Base-by-base conservation (phyloP, 306 rosid species). In the peach (Prunus persica) region DNA sequence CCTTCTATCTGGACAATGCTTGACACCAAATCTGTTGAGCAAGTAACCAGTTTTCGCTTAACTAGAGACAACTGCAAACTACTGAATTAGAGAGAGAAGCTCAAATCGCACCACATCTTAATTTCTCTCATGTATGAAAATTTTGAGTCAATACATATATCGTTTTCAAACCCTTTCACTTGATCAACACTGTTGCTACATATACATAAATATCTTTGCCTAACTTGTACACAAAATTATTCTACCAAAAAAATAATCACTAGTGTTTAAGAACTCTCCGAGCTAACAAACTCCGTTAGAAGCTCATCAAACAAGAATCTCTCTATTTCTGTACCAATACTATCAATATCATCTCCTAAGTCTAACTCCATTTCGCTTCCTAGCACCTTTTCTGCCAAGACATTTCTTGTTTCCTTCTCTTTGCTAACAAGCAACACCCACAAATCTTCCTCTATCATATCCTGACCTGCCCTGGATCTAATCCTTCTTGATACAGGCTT, bases 361-460 rank as follows among this genome's bases (percentile, higher is more conserved):
- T 91, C 96, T 76, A 82, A 43, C 91, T 87, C 84, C 9, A 91
- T 73, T 70, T 85, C 93, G 51, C 88, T 86, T 62, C 79, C 84
- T 15, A 88, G 79, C 82, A 81, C 78, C 55, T 79, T 71, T 52
- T 80, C 83, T 15, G 16, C 74, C 8, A 82, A 74, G 20, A 79
- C 86, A 71, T 77, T 88, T 52, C 80, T 50, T 20, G 76, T 71
- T 78, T 89, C 90, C 81, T 86, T 87, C 73, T 88, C 93, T 34
- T 88, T 85, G 15, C 76, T 66, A 77, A 81, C 88, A 47, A 96
- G 89, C 78, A 85, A 67, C 54, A 66, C 72, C 99, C 97, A 96
- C 38, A 96, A 80, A 82, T 88, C 89, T 60, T 92, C 96, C 86
- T 88, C 91, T 22, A 89, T 81, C 85, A 81, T 81, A 66, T 86